A percentile compares a stretch with the other conserved stretches of the same genome.
Evolutionary conservation across 2,329 filamentous ascomycete species (phyloP).

Genomic region (Clonostachys rosea): DNA sequence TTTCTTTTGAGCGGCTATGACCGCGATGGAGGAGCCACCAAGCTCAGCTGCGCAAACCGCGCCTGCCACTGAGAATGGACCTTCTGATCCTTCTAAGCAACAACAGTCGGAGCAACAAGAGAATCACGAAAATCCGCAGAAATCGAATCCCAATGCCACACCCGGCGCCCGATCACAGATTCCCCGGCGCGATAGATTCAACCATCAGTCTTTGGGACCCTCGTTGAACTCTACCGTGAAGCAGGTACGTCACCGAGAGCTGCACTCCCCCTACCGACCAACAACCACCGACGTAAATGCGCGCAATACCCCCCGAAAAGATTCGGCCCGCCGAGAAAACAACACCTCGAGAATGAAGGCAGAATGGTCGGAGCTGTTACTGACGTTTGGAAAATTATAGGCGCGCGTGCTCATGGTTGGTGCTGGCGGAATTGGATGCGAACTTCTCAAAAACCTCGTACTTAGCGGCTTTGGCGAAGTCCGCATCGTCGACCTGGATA

Average conservation of each 20-base stretch:
- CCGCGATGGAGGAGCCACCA: neutral
- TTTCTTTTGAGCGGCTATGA: neutral
- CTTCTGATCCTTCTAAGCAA: neutral
- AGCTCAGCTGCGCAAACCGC: neutral
- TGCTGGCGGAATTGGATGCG: conserved; percentile 94
- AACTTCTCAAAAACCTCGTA: conserved; percentile 93
- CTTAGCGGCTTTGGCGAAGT: conserved; percentile 89
- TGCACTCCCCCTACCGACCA: neutral
- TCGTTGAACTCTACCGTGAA: conserved; percentile 62
- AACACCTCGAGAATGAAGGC: neutral
- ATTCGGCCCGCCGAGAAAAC: neutral
- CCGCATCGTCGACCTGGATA: conserved; percentile 94
- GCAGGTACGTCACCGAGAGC: conserved; percentile 43
- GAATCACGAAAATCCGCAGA: conserved; percentile 9
- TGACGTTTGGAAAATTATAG: conserved; percentile 33
- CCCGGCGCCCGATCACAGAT: conserved; percentile 16
- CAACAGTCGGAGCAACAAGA: conserved; percentile 5
- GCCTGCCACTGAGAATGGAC: neutral
- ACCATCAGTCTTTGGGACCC: conserved; percentile 62
- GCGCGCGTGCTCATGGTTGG: conserved; percentile 89
- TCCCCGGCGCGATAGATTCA: conserved; percentile 46
- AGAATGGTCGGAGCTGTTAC: conserved; percentile 7
- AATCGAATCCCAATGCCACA: conserved; percentile 9
- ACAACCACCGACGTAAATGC: neutral
- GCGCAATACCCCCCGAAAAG: neutral